Conservation (phyloP, 805 yeast species). For the Peterozyma xylosa region DNA sequence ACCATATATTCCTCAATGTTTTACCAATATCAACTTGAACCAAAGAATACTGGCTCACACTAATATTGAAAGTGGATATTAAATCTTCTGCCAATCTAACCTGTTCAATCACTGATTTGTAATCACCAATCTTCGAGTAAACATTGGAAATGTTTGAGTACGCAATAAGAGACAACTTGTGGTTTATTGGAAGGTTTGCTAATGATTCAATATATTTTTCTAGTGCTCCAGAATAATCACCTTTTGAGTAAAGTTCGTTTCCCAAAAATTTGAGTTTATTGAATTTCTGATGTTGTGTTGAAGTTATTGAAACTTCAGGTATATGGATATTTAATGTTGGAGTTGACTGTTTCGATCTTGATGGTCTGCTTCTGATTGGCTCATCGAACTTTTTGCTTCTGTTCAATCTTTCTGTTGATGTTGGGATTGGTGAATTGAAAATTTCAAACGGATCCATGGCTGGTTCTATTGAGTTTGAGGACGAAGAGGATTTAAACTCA, state of each 20-base stretch:
- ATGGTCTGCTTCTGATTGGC: slow-evolving; percentile 1
- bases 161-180: slow-evolving; percentile 59
- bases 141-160: slow-evolving; percentile 72
- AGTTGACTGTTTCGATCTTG: neutral
- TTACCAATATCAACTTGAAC: slow-evolving; percentile 41
- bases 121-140: slow-evolving; percentile 61
- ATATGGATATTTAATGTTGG: slow-evolving; percentile 1
- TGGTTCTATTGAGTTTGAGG: neutral
- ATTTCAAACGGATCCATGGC: slow-evolving; percentile 19
- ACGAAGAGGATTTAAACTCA: neutral
- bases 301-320: slow-evolving; percentile 14
- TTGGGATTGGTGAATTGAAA: slow-evolving; percentile 15
- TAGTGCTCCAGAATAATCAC: slow-evolving; percentile 70
- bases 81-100: slow-evolving; percentile 40
- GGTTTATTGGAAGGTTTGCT: slow-evolving; percentile 48
- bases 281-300: slow-evolving; percentile 25
- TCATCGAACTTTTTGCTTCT: no score
- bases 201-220: slow-evolving; percentile 46
- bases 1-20: slow-evolving; percentile 61
- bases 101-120: slow-evolving; percentile 39
- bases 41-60: slow-evolving; percentile 18
- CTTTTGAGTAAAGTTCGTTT: slow-evolving; percentile 59
- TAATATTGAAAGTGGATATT: slow-evolving; percentile 24
- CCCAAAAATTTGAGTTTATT: slow-evolving; percentile 49
- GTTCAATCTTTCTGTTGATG: neutral